A percentile compares a stretch with the other conserved stretches of the same genome.
These are phyloP conservation scores for Ceratocystis harringtonii DNA, from an alignment of 2,329 filamentous ascomycete genomes.

Conservation along the genomic window DNA sequence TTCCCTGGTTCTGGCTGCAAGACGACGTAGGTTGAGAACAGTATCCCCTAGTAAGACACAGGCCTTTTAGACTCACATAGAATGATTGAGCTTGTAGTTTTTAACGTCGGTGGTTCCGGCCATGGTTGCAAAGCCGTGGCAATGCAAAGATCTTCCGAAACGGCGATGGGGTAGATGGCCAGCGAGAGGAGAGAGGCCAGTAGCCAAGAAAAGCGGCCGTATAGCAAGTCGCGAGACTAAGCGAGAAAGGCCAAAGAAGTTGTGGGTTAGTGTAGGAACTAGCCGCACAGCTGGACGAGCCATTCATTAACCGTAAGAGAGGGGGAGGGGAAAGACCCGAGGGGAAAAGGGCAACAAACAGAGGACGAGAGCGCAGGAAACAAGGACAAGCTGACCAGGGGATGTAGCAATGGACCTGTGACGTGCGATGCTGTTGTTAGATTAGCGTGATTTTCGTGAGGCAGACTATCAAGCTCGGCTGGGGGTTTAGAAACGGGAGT, in stretches of 20 bases:
- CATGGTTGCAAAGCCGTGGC: constrained; percentile 33
- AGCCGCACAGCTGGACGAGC: constrained; percentile 1
- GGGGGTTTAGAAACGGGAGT: background rate
- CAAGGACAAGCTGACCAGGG: background rate
- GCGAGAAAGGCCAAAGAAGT: constrained; percentile 2
- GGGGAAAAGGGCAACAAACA: background rate
- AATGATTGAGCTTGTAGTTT: constrained; percentile 77
- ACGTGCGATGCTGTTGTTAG: background rate
- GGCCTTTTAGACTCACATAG: constrained; percentile 46
- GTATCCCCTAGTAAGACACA: too few species aligned
- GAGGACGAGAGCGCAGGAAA: background rate
- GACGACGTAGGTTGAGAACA: too few species aligned
- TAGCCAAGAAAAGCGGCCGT: background rate
- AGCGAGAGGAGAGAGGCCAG: background rate
- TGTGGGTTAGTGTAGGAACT: background rate
- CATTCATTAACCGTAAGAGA: background rate
- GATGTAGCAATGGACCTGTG: background rate
- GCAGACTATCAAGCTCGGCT: background rate
- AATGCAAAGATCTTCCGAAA: background rate
- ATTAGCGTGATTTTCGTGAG: background rate
- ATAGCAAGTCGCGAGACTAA: background rate
- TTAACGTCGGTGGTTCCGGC: constrained; percentile 55
- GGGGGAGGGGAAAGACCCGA: background rate
- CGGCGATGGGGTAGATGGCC: background rate
- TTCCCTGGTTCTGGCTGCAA: background rate